Percentiles rank a stretch among this genome's conserved stretches.
These are phyloP conservation scores for Phialophora verrucosa DNA, from an alignment of 2,329 filamentous ascomycete species.

Conservation along the genomic window DNA sequence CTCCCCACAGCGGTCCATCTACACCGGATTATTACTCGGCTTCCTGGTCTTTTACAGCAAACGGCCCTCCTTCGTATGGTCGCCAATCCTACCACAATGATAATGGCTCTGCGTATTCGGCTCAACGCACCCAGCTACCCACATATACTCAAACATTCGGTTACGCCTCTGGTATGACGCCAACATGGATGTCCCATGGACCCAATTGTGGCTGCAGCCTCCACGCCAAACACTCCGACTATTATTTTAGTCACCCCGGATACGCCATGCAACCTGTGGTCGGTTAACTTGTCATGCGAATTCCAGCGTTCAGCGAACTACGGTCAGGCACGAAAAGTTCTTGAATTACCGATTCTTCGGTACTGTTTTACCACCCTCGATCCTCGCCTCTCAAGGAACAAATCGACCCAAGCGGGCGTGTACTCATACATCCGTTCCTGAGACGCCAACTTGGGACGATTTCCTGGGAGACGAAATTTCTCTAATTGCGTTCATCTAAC, in stretches of 20 bases:
- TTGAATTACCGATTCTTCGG: slow-evolving; percentile 23
- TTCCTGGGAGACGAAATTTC: slow-evolving; percentile 23
- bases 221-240: slow-evolving; percentile 57
- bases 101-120: slow-evolving; percentile 29
- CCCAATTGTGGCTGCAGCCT: slow-evolving; percentile 55
- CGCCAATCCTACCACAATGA: slow-evolving; percentile 32
- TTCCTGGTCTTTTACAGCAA: slow-evolving; percentile 50
- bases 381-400: slow-evolving; percentile 4
- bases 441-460: slow-evolving; percentile 6
- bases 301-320: slow-evolving; percentile 32
- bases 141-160: slow-evolving; percentile 27
- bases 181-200: slow-evolving; percentile 54
- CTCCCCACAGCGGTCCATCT: slow-evolving; percentile 55
- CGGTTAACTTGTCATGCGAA: slow-evolving; percentile 30
- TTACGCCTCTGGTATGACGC: slow-evolving; percentile 25
- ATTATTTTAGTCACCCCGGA: slow-evolving; percentile 49
- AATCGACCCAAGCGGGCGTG: slow-evolving; percentile 3
- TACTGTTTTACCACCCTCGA: slow-evolving; percentile 27
- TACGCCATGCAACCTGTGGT: slow-evolving; percentile 39
- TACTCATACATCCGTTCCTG: neutral
- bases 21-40: slow-evolving; percentile 56
- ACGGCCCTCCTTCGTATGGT: slow-evolving; percentile 24
- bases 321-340: slow-evolving; percentile 28
- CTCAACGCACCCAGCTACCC: slow-evolving; percentile 34
- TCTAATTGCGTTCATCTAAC: slow-evolving; percentile 36